Percentiles rank a stretch among this genome's conserved stretches.
These are phyloP conservation scores for Rhododendron molle DNA, from an alignment of 148 eudicot genomes.

Conservation along the genomic window DNA sequence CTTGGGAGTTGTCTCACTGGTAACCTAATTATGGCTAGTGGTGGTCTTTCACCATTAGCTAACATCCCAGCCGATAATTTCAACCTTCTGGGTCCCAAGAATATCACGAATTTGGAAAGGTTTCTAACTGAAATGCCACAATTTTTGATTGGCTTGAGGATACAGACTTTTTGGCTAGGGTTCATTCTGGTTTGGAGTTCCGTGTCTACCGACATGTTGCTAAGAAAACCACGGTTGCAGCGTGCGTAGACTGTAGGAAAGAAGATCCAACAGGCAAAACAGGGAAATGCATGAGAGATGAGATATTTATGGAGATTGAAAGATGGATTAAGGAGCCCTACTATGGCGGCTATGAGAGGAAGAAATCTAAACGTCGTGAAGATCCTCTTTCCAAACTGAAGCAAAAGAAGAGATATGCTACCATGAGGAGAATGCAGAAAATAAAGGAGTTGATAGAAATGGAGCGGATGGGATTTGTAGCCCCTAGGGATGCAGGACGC, in stretches of 20 bases:
- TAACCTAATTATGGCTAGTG: background rate
- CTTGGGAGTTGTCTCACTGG: background rate
- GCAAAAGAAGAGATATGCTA: background rate
- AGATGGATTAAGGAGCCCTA: background rate
- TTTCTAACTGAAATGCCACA: background rate
- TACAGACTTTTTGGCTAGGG: background rate
- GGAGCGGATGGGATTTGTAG: background rate
- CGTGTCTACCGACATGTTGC: background rate
- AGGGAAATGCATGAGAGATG: background rate
- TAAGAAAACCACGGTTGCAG: background rate
- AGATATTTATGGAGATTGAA: background rate
- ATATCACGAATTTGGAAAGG: background rate
- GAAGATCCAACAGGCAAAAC: background rate
- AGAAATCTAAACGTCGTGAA: background rate
- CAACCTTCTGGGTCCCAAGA: background rate
- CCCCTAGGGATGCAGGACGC: background rate
- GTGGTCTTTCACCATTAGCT: background rate
- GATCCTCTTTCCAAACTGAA: background rate
- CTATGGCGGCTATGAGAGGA: background rate
- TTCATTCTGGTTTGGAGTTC: background rate
- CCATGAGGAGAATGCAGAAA: background rate
- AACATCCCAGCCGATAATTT: background rate
- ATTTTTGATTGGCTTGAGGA: background rate
- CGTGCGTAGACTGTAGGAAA: background rate
- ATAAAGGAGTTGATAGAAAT: background rate